These are phyloP conservation scores for Psilocybe subaeruginosa DNA, from an alignment of 768 basidiomycete species.

Conservation along the genomic window DNA sequence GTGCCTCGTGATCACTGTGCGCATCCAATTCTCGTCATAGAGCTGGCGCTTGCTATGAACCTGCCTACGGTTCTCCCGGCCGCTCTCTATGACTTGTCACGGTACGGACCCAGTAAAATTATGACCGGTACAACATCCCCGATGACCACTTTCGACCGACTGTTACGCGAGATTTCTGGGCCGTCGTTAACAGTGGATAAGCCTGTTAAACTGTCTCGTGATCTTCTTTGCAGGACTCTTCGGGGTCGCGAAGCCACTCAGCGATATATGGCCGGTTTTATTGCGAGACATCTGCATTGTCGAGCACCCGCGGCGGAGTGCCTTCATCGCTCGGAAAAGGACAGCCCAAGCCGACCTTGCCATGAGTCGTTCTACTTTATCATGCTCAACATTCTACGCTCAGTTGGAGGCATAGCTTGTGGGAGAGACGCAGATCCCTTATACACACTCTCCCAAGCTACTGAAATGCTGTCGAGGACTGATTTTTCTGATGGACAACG, in stretches of 20 bases:
- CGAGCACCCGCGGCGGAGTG: conserved; percentile 54
- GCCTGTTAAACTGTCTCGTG: conserved; percentile 35
- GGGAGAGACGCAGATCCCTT: conserved; percentile 79
- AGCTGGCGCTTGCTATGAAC: conserved; percentile 67
- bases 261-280: conserved; percentile 62
- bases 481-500: conserved; percentile 72
- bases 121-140: conserved; percentile 49
- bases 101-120: conserved; percentile 75
- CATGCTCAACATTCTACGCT: conserved; percentile 70
- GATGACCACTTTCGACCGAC: conserved; percentile 31
- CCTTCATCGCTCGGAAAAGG: conserved; percentile 37
- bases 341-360: conserved; percentile 44
- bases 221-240: conserved; percentile 46
- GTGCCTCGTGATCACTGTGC: conserved; percentile 58
- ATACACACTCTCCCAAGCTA: conserved; percentile 67
- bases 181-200: conserved; percentile 18
- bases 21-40: conserved; percentile 72
- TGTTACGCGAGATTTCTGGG: conserved; percentile 20
- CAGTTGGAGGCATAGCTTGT: conserved; percentile 69
- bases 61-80: conserved; percentile 62
- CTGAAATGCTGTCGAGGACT: conserved; percentile 71
- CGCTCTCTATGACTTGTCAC: conserved; percentile 74
- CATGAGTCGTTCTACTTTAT: conserved; percentile 77
- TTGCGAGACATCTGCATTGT: conserved; percentile 54
- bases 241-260: conserved; percentile 70